A percentile compares a stretch with the other conserved stretches of the same genome.
These are phyloP conservation scores for Blumeriella jaapii DNA, from an alignment of 2,329 filamentous ascomycete genomes.

Conservation along the genomic window DNA sequence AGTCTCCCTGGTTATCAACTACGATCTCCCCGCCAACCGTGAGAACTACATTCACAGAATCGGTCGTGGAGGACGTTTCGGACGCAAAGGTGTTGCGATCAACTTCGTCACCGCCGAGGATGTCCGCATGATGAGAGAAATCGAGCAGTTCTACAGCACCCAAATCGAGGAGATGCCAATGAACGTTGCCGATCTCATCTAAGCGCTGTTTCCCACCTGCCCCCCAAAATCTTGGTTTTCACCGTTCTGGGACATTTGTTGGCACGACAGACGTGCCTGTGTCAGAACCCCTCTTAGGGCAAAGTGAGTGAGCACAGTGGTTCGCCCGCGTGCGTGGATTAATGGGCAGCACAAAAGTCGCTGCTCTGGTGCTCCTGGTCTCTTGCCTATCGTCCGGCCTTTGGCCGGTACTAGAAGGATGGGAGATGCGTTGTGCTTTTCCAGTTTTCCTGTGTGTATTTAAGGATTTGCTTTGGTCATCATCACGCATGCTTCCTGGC, in stretches of 20 bases:
- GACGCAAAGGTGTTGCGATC: conserved; percentile 99
- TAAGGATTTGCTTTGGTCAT: conserved; percentile 22
- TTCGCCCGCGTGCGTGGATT: conserved; percentile 27
- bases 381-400: conserved; percentile 23
- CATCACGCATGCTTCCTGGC: conserved; percentile 19
- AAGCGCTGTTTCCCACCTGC: conserved; percentile 31
- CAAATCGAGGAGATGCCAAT: conserved; percentile 99
- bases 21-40: conserved; percentile 95
- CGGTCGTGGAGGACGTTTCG: conserved; percentile 98
- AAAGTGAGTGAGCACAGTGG: conserved; percentile 28
- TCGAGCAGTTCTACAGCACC: conserved; percentile 99
- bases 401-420: conserved; percentile 24
- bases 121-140: conserved; percentile 99
- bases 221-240: conserved; percentile 22
- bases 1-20: conserved; percentile 99
- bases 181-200: conserved; percentile 71
- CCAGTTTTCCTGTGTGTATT: conserved; percentile 23
- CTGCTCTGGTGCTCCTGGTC: conserved; percentile 20
- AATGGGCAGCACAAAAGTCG: conserved; percentile 27
- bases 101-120: conserved; percentile 99
- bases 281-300: conserved; percentile 21
- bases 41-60: conserved; percentile 99
- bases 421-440: conserved; percentile 24
- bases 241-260: conserved; percentile 20
- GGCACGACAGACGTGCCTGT: conserved; percentile 13